phyloP scores from a whole-genome alignment of 2,329 filamentous ascomycete genomes.

The Daldinia sp. region DNA sequence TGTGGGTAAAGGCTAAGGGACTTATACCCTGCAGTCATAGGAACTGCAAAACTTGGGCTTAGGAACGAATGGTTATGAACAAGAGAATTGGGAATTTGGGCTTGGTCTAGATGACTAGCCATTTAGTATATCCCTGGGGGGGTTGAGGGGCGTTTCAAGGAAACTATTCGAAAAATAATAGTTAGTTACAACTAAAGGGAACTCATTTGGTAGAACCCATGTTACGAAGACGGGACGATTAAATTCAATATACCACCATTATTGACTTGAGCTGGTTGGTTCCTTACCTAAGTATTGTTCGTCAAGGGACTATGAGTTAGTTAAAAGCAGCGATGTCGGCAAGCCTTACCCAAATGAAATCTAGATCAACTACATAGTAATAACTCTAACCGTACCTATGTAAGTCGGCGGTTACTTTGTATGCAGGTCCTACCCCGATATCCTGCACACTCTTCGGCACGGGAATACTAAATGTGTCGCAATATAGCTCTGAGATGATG shows the following conservation, averaged over 20 bases:
- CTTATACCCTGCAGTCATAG: background rate
- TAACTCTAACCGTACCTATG: background rate
- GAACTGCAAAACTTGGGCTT: constrained; percentile 15
- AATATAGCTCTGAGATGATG: constrained; percentile 35
- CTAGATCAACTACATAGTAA: constrained; percentile 1
- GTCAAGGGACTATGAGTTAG: background rate
- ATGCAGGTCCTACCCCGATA: constrained; percentile 19
- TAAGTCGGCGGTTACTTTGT: constrained; percentile 2
- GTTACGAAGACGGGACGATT: constrained; percentile 34
- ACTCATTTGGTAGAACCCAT: constrained; percentile 14
- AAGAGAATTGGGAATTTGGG: constrained; percentile 30
- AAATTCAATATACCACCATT: constrained; percentile 36
- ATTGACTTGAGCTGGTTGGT: background rate
- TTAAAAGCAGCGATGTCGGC: constrained; percentile 28
- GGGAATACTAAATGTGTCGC: constrained; percentile 33
- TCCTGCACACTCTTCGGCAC: constrained; percentile 19
- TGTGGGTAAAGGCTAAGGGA: constrained; percentile 38
- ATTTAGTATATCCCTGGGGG: constrained; percentile 20
- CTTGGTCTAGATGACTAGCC: constrained; percentile 50
- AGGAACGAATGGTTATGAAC: constrained; percentile 23
- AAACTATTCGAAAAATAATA: constrained; percentile 32
- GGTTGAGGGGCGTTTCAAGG: constrained; percentile 28
- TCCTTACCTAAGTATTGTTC: background rate
- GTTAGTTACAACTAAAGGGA: constrained; percentile 8
- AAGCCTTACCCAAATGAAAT: constrained; percentile 20